phyloP scores from a whole-genome alignment of 2,329 filamentous ascomycete genomes.

The Colletotrichum sp. region DNA sequence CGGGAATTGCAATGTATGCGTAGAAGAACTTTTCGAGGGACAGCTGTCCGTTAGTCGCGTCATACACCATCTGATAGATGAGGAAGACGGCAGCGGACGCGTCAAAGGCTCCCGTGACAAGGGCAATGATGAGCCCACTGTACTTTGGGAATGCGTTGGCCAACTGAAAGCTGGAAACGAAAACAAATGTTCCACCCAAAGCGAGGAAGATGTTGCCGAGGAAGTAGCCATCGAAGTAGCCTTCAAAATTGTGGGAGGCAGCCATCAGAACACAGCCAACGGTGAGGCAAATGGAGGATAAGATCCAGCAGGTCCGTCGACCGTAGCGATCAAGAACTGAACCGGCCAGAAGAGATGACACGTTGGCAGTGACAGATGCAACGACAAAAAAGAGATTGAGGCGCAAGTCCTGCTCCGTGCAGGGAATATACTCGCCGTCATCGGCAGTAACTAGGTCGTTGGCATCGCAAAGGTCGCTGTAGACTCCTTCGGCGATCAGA shows the following conservation, averaged over 20 bases:
- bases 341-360: constrained; percentile 83
- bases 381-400: constrained; percentile 93
- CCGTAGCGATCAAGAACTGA: constrained; percentile 84
- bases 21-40: constrained; percentile 46
- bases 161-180: constrained; percentile 83
- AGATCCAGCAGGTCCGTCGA: constrained; percentile 76
- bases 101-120: constrained; percentile 84
- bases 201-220: constrained; percentile 78
- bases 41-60: constrained; percentile 51
- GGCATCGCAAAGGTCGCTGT: constrained; percentile 63
- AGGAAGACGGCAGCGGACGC: constrained; percentile 81
- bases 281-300: constrained; percentile 71
- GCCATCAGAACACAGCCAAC: constrained; percentile 75
- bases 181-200: constrained; percentile 81
- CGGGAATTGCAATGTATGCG: constrained; percentile 39
- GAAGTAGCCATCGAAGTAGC: constrained; percentile 74
- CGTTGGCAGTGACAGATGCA: constrained; percentile 86
- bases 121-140: constrained; percentile 77
- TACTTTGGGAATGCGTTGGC: constrained; percentile 81
- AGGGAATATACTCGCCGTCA: constrained; percentile 36
- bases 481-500: constrained; percentile 75
- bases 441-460: constrained; percentile 15
- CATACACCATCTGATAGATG: constrained; percentile 73
- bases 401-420: constrained; percentile 53
- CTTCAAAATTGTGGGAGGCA: constrained; percentile 63